Evolutionary conservation across 148 eudicot species (phyloP).

Genomic region (Rhododendron ovatum): DNA sequence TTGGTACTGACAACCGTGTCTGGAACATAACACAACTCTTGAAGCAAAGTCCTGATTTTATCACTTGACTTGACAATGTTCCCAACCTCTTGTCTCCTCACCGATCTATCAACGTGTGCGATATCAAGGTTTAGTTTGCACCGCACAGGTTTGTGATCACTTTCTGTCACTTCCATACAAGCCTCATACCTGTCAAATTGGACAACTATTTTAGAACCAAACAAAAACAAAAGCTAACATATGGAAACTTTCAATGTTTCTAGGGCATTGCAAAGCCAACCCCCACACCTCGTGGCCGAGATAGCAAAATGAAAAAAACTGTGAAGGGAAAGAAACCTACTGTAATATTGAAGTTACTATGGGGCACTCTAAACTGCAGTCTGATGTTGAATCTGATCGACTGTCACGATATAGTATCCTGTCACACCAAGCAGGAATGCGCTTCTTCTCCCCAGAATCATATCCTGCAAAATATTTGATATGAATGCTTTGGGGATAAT

Average conservation of each 20-base stretch:
- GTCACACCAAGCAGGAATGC: constrained; percentile 99
- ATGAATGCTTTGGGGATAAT: neutral
- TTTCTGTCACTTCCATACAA: constrained; percentile 92
- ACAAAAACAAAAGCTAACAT: neutral
- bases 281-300: neutral
- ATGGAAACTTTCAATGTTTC: neutral
- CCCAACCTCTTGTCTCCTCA: constrained; percentile 83
- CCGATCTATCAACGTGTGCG: constrained; percentile 85
- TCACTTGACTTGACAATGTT: constrained; percentile 50
- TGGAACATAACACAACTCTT: constrained; percentile 53
- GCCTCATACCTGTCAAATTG: constrained; percentile 69
- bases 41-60: constrained; percentile 37
- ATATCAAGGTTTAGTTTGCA: constrained; percentile 73
- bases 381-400: constrained; percentile 45
- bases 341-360: constrained; percentile 53
- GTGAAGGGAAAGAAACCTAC: constrained; percentile 38
- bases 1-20: constrained; percentile 53
- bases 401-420: constrained; percentile 85
- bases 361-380: constrained; percentile 83
- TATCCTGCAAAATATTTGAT: constrained; percentile 45
- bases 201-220: neutral
- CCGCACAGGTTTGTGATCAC: constrained; percentile 96
- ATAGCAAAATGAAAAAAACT: neutral
- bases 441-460: constrained; percentile 98
- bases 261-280: neutral